Conservation (phyloP, 2,329 filamentous ascomycete genomes). For the Diaporthe longicolla region DNA sequence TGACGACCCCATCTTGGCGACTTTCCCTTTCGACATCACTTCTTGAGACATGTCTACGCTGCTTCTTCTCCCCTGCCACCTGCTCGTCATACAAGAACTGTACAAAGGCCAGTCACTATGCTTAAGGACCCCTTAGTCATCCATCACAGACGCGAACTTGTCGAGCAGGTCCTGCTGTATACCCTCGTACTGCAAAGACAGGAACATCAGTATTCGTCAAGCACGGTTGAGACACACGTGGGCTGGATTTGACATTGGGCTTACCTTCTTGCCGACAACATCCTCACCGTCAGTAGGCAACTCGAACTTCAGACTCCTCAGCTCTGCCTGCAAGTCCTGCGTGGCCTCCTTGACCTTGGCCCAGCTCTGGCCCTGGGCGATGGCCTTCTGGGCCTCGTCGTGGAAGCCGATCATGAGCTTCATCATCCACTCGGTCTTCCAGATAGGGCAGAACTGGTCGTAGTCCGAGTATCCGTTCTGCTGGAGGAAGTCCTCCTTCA, state of each 20-base stretch:
- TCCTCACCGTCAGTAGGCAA: conserved; percentile 88
- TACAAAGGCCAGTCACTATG: conserved; percentile 29
- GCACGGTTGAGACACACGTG: background rate
- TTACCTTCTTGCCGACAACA: conserved; percentile 84
- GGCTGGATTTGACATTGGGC: conserved; percentile 46
- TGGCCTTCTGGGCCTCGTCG: conserved; percentile 96
- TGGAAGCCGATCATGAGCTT: conserved; percentile 99
- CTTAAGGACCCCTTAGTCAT: conserved; percentile 76
- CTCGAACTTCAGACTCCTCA: conserved; percentile 98
- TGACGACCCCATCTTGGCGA: conserved; percentile 15
- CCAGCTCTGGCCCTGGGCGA: conserved; percentile 93
- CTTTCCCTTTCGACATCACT: conserved; percentile 1
- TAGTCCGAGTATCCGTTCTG: conserved; percentile 99
- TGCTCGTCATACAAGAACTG: conserved; percentile 26
- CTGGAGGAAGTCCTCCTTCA: conserved; percentile 99
- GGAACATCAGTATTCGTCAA: conserved; percentile 55
- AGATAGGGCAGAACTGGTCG: conserved; percentile 98
- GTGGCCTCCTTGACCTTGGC: conserved; percentile 93
- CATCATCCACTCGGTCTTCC: conserved; percentile 99
- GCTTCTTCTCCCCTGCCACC: background rate
- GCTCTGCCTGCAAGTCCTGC: conserved; percentile 83
- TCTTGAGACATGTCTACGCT: conserved; percentile 9
- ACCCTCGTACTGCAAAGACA: conserved; percentile 81
- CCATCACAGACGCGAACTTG: conserved; percentile 95
- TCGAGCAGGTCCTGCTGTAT: conserved; percentile 93